These are phyloP conservation scores for Myriosclerotinia scirpicola DNA, from an alignment of 2,329 filamentous ascomycete species.

Conservation along the genomic window DNA sequence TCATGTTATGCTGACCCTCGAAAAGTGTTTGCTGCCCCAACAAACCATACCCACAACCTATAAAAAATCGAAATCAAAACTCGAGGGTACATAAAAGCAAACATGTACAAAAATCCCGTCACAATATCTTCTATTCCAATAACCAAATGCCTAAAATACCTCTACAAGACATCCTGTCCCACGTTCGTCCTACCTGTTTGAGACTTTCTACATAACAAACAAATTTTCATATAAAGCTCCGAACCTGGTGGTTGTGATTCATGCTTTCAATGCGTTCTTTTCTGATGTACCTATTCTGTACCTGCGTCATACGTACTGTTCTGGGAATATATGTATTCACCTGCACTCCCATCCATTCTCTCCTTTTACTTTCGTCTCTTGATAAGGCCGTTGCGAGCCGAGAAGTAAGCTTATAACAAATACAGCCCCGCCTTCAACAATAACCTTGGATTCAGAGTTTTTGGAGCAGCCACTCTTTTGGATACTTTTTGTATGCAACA, in stretches of 20 bases:
- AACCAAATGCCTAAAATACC: background rate
- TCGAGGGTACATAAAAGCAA: background rate
- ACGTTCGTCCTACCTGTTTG: conserved; percentile 1
- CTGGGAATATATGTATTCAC: background rate
- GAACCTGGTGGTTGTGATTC: conserved; percentile 3
- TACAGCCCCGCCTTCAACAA: background rate
- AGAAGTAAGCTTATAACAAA: background rate
- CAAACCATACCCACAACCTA: background rate
- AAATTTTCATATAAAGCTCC: background rate
- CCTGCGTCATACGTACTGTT: background rate
- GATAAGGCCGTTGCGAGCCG: background rate
- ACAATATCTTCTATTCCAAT: background rate
- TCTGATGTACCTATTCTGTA: background rate
- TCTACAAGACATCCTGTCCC: background rate
- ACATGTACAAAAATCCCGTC: background rate
- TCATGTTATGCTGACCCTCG: background rate
- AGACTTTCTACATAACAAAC: background rate
- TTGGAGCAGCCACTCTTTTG: background rate
- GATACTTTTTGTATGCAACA: background rate
- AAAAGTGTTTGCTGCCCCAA: background rate
- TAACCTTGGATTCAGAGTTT: background rate
- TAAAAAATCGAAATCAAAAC: background rate
- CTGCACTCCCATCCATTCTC: background rate
- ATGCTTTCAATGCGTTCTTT: background rate
- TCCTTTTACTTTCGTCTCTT: background rate